Base-by-base conservation (phyloP, 2,329 filamentous ascomycete genomes). In the Colletotrichum sp. region DNA sequence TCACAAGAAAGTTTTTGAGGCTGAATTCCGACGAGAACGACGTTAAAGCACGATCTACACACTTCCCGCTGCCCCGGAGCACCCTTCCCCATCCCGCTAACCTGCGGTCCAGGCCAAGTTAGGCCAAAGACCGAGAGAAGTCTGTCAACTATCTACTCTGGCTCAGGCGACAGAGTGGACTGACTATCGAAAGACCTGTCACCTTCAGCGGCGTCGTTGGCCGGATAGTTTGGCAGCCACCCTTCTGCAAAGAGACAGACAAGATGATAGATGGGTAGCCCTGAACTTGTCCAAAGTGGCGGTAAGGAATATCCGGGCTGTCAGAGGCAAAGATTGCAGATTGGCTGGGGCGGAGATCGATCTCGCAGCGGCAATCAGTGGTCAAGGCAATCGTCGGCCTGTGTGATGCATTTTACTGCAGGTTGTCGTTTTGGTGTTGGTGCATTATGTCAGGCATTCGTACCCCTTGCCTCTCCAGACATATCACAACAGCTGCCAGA, bases 1-100 rank as follows among this genome's bases (percentile, higher is more conserved):
- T 77, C 39, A 57, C 66, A 44, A 71, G 12, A 75, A 62, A 67
- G 72, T 76, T 72, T 63, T 6, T 77, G 75, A 75, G 75, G 75
- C 75, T 77, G 72, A 75, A 63, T 7, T 30, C 21, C 32, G 15
- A 7, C 44, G 9, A 52, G 32, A 55, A 39, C 13, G 32, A 72
- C 36, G 62, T 39, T 34, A 66, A 10, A 69, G 63, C 62, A n/a
- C 26, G 26, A 44, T 71, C 44, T 76, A 64, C 44, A 68, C 44
- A 67, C 21, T 36, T 65, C 21, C 49, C 32, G 57, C 21, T 10
- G 28, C 26, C 65, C 65, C 62, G 5, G 24, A 16, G n/a, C 24
- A 24, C 63, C 65, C 30, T 44, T 69, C 73, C 57, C 18, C 24
- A 32, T 15, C 52, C 60, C 28, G 49, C 30, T 68, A 24, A 28